Conservation (phyloP, 2,329 filamentous ascomycete genomes). For the Pseudophaeomoniella oleicola region DNA sequence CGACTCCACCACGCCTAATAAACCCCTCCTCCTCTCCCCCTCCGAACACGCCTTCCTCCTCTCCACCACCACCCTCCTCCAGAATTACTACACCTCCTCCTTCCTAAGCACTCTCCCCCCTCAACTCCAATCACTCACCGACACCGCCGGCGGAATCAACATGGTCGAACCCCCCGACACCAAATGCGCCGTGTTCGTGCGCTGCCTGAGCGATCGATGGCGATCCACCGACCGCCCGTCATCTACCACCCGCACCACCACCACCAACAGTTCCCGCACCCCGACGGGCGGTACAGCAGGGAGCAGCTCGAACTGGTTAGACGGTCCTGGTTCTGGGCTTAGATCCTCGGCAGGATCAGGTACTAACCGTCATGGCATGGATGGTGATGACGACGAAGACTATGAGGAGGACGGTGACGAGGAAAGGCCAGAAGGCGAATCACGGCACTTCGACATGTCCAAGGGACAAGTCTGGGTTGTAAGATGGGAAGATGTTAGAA, state of each 20-base stretch:
- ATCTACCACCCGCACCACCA: neutral
- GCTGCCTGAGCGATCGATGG: slow-evolving; percentile 41
- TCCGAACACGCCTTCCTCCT: slow-evolving; percentile 72
- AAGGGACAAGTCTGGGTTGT: slow-evolving; percentile 55
- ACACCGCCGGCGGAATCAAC: slow-evolving; percentile 73
- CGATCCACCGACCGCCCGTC: slow-evolving; percentile 28
- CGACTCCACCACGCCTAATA: slow-evolving; percentile 21
- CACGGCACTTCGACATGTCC: slow-evolving; percentile 20
- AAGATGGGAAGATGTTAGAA: slow-evolving; percentile 59
- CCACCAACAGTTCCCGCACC: no score
- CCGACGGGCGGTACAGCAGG: neutral
- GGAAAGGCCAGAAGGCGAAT: slow-evolving; percentile 12
- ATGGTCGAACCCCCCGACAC: slow-evolving; percentile 86
- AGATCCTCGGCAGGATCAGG: neutral
- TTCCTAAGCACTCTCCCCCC: slow-evolving; percentile 74
- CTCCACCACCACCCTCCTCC: slow-evolving; percentile 69
- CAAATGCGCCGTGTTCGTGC: slow-evolving; percentile 71
- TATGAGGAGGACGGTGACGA: slow-evolving; percentile 19
- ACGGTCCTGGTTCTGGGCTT: no score
- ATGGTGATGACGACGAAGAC: slow-evolving; percentile 47
- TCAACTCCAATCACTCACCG: slow-evolving; percentile 70
- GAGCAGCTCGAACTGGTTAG: neutral
- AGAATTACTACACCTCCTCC: slow-evolving; percentile 69
- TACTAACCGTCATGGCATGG: slow-evolving; percentile 40
- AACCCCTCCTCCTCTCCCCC: slow-evolving; percentile 49